Conservation (phyloP, 345 rosid genomes). For the Sapria himalayana region DNA sequence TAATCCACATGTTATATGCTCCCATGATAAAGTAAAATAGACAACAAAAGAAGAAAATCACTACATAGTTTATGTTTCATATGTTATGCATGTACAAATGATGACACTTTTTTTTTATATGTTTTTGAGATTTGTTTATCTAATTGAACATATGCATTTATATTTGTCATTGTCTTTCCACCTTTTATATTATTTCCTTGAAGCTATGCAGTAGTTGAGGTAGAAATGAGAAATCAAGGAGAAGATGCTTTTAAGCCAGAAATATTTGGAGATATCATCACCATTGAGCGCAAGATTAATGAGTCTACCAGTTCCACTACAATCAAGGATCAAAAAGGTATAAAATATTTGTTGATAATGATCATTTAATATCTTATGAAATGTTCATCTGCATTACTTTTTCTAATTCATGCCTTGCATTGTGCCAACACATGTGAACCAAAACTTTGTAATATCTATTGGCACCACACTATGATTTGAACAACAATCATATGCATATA, state of each 20-base stretch:
- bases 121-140: background rate
- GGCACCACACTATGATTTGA: no score
- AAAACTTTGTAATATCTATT: no score
- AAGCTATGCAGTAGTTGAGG: conserved; percentile 60
- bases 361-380: no score
- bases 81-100: no score
- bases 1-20: no score
- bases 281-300: conserved; percentile 57
- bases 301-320: conserved; percentile 33
- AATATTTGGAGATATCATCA: conserved; percentile 38
- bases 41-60: no score
- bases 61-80: no score
- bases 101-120: background rate
- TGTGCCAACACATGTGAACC: no score
- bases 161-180: background rate
- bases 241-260: conserved; percentile 70
- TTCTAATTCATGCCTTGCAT: no score
- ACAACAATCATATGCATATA: no score
- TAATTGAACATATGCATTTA: background rate
- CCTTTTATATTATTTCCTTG: conserved; percentile 5
- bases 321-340: conserved; percentile 62
- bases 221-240: conserved; percentile 57
- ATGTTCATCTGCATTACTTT: no score
- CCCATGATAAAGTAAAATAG: no score
- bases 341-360: conserved; percentile 2